Percentiles rank a stretch among this genome's conserved stretches.
phyloP scores from a whole-genome alignment of 2,329 filamentous ascomycete genomes.

The Stagonosporopsis rhizophila region DNA sequence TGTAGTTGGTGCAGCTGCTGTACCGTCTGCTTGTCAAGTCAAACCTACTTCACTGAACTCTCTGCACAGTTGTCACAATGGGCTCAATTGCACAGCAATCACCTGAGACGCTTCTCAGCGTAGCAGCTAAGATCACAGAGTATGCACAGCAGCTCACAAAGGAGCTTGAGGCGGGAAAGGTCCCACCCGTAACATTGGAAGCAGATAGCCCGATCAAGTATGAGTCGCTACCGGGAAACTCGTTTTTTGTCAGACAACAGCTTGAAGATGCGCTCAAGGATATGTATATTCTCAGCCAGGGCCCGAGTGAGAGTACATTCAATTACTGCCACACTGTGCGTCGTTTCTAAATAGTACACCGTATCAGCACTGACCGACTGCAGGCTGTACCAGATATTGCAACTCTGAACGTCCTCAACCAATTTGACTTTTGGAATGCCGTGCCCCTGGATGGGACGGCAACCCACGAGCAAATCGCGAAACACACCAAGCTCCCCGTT shows the following conservation, averaged over 20 bases:
- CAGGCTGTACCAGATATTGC: slow-evolving; percentile 56
- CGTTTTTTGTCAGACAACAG: slow-evolving; percentile 54
- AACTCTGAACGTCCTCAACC: slow-evolving; percentile 57
- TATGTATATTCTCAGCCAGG: slow-evolving; percentile 56
- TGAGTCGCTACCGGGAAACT: slow-evolving; percentile 51
- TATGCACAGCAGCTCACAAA: slow-evolving; percentile 53
- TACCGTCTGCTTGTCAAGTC: no score
- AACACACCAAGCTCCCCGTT: slow-evolving; percentile 34
- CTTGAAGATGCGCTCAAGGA: slow-evolving; percentile 57
- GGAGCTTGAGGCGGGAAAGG: slow-evolving; percentile 53
- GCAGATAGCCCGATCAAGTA: slow-evolving; percentile 55
- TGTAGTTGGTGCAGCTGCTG: neutral
- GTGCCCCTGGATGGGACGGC: slow-evolving; percentile 58
- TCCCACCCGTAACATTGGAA: slow-evolving; percentile 53
- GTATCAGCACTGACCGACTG: neutral
- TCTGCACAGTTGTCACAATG: slow-evolving; percentile 15
- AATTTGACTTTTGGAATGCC: slow-evolving; percentile 61
- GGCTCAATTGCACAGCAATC: slow-evolving; percentile 24
- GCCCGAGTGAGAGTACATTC: slow-evolving; percentile 60
- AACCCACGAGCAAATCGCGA: slow-evolving; percentile 44
- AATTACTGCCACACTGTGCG: slow-evolving; percentile 42
- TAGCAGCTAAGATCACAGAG: slow-evolving; percentile 56
- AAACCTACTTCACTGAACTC: neutral
- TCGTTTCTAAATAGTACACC: neutral
- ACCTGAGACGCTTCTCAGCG: slow-evolving; percentile 50